Base-by-base conservation (phyloP, 1,139 yeast genomes). In the Geotrichum bryndzae region DNA sequence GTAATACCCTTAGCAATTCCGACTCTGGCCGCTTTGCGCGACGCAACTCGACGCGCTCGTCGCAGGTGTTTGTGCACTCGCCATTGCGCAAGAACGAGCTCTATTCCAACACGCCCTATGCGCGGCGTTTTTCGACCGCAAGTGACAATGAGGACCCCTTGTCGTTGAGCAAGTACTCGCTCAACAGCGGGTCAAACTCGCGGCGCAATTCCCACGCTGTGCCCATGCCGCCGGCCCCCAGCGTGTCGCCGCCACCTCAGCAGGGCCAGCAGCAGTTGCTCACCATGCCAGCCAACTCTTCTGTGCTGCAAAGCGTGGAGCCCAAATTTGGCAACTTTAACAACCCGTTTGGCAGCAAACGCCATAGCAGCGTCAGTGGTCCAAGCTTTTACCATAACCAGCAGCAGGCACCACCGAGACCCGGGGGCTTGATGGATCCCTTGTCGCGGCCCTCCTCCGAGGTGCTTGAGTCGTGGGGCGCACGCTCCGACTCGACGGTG, bases 141-240 rank as follows among this genome's bases (percentile, higher is more conserved):
- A 67, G 71, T 1, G 74, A 72, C 59, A 71, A 65, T 25, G 74
- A 72, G 54, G 74, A 72, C 57, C 74, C 74, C 2, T 62, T 71
- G 35, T 69, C 72, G 13, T 61, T 72, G 53, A 66, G 70, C 57
- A 69, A 70, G 59, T 72, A 72, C 64, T 72, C 74, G 7, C 66
- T 72, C 13, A 63, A 62, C 54, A 63, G 68, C n/a, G 68, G 68
- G 3, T 66, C 71, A 6, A 66, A 65, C 57, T 70, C 73, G 6
- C 66, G 75, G 6, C 61, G 73, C 31, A 70, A 70, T 58, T 67
- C 71, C 15, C 70, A 69, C 53, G 70, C 66, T 3, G 66, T 69
- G 18, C 71, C 71, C 15, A 25, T 48, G n/a, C 56, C 56, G 5
- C 57, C 56, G 13, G 56, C 60, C 2, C 48, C 48, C 48, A 41